These are phyloP conservation scores for Berkeleyomyces rouxiae DNA, from an alignment of 2,329 filamentous ascomycete genomes.

Conservation along the genomic window DNA sequence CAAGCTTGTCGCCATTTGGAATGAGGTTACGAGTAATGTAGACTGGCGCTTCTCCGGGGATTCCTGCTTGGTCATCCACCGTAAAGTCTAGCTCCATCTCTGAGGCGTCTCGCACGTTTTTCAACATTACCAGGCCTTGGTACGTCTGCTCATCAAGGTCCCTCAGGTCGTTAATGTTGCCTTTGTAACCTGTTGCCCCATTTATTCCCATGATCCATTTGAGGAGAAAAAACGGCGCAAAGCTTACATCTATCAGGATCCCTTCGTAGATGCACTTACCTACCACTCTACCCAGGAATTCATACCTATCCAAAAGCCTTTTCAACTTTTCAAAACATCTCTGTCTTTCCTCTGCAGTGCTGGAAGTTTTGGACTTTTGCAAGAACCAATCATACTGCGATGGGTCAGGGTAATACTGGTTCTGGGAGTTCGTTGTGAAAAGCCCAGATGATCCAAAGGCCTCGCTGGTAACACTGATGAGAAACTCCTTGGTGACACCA, in stretches of 20 bases:
- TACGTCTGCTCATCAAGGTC: slow-evolving; percentile 87
- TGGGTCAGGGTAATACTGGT: slow-evolving; percentile 77
- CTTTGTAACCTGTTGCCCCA: slow-evolving; percentile 46
- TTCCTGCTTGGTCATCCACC: slow-evolving; percentile 52
- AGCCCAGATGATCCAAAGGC: slow-evolving; percentile 54
- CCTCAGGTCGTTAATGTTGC: slow-evolving; percentile 85
- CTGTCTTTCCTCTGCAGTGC: neutral
- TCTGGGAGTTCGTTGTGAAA: slow-evolving; percentile 62
- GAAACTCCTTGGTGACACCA: slow-evolving; percentile 92
- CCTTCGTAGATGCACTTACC: slow-evolving; percentile 97
- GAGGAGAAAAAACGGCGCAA: slow-evolving; percentile 87
- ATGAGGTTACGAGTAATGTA: slow-evolving; percentile 62
- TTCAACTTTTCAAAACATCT: neutral
- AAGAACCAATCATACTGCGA: slow-evolving; percentile 53
- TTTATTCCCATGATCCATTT: slow-evolving; percentile 66
- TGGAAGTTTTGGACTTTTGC: slow-evolving; percentile 31
- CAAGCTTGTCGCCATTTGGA: slow-evolving; percentile 54
- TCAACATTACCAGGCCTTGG: slow-evolving; percentile 64
- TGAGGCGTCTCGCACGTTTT: slow-evolving; percentile 48
- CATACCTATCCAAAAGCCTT: slow-evolving; percentile 54
- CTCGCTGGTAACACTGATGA: slow-evolving; percentile 74
- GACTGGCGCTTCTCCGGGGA: slow-evolving; percentile 26
- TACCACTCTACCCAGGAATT: slow-evolving; percentile 82
- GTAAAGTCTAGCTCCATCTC: slow-evolving; percentile 71
- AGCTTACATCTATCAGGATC: slow-evolving; percentile 81